A percentile compares a stretch with the other conserved stretches of the same genome.
These are phyloP conservation scores for Pyracantha coccinea DNA, from an alignment of 331 rosid genomes.

Conservation along the genomic window DNA sequence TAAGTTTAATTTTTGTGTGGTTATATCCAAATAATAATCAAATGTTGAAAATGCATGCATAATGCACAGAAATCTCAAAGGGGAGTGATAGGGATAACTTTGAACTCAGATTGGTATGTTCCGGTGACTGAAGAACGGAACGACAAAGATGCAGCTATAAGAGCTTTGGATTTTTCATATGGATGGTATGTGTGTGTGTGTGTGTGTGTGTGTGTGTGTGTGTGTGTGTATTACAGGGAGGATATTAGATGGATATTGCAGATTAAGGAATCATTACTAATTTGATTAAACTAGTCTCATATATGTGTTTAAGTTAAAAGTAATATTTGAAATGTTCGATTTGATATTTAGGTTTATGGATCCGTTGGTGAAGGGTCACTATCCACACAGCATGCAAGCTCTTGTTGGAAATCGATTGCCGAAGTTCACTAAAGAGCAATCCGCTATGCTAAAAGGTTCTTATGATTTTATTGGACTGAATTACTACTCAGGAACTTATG, in stretches of 20 bases:
- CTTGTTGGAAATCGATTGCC: constrained; percentile 16
- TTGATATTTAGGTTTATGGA: constrained; percentile 12
- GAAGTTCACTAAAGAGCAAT: constrained; percentile 14
- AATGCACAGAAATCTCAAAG: not conserved
- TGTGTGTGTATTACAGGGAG: too few species aligned
- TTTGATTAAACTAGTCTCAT: not conserved
- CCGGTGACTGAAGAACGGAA: not conserved
- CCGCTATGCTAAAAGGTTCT: constrained; percentile 7
- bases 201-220: too few species aligned
- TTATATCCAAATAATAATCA: not conserved
- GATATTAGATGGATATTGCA: not conserved
- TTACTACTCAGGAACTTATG: constrained; percentile 21
- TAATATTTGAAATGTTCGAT: not conserved
- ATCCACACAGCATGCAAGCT: constrained; percentile 17
- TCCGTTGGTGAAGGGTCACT: constrained; percentile 22
- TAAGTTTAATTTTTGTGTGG: not conserved
- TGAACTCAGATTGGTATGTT: not conserved
- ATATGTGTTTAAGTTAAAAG: not conserved
- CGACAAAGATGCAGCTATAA: not conserved
- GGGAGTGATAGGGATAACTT: not conserved
- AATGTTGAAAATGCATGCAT: not conserved
- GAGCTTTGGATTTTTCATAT: not conserved
- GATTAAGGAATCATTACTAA: not conserved
- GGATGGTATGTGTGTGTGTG: not conserved
- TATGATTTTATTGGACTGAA: constrained; percentile 29